Base-by-base conservation (phyloP, 306 rosid species). In the Vigna hirtella region DNA sequence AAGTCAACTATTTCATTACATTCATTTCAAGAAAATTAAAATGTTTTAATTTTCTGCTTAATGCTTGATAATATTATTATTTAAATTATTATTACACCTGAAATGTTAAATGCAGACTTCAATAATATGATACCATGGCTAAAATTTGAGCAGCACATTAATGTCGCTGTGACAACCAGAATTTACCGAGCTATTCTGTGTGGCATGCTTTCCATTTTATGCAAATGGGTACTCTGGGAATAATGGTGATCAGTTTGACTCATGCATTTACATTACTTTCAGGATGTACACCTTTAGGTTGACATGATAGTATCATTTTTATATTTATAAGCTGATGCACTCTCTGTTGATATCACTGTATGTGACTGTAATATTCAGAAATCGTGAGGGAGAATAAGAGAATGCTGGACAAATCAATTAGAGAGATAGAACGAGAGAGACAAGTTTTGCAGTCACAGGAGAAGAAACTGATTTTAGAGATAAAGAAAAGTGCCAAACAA, bases 401-500 rank as follows among this genome's bases (percentile, higher is more conserved):
- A 83, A 93, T 90, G 98, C 83, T 93, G 83, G 98, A 93, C 81
- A 89, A 89, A 81, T 93, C 96, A 16, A 89, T 93, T 73, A 87
- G 98, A 81, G 98, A 93, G 82, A 93, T 90, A 64, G 98, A 93
- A 68, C 84, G 98, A 81, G 96, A 93, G 79, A 90, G 96, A 77
- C 93, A 87, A 84, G 86, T 85, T 17, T 88, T 93, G 52, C 98
- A 93, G 78, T 48, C 88, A 48, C 96, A 89, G 62, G 98, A 93
- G 87, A 93, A 93, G 91, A 93, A 91, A 79, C 84, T 93, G 58
- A 93, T 93, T 81, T 61, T 53, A 40, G 98, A 93, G 87, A 93
- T 93, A 68, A 93, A 93, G 96, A 93, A 91, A 86, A 90, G 91
- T 77, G 96, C 96, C 80, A 93, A 91, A 81, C 98, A 93, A 88